Evolutionary conservation across 768 basidiomycete species (phyloP).

Genomic region (Gymnopilus dilepis): DNA sequence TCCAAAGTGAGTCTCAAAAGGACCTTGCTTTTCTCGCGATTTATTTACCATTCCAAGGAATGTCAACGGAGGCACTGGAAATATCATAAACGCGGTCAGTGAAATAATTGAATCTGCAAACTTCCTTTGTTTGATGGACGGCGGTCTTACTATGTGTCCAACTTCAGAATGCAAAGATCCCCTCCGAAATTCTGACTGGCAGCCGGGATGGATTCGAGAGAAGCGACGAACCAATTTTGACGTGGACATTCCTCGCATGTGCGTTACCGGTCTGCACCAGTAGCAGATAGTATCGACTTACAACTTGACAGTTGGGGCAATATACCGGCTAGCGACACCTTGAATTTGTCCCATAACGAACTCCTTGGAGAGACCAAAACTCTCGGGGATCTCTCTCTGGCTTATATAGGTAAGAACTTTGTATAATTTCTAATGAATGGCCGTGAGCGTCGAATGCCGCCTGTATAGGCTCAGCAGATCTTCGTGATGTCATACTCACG

Average conservation of each 20-base stretch:
- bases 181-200: constrained; percentile 23
- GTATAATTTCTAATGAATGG: background rate
- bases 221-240: constrained; percentile 27
- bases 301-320: constrained; percentile 34
- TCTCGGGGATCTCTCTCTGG: constrained; percentile 25
- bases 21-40: too few species aligned
- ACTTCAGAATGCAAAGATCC: too few species aligned
- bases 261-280: constrained; percentile 21
- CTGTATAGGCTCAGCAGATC: constrained; percentile 38
- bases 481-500: constrained; percentile 48
- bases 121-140: too few species aligned
- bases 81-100: constrained; percentile 43
- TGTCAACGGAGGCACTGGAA: constrained; percentile 51
- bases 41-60: constrained; percentile 23
- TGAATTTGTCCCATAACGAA: constrained; percentile 36
- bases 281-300: constrained; percentile 13
- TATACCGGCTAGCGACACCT: constrained; percentile 32
- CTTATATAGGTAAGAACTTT: constrained; percentile 30
- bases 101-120: too few species aligned
- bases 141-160: too few species aligned
- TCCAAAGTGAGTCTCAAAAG: constrained; percentile 34
- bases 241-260: background rate
- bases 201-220: constrained; percentile 28
- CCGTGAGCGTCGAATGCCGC: too few species aligned
- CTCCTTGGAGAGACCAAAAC: background rate